Conservation (phyloP, 163 green algal genomes). For the Chlorella variabilis region DNA sequence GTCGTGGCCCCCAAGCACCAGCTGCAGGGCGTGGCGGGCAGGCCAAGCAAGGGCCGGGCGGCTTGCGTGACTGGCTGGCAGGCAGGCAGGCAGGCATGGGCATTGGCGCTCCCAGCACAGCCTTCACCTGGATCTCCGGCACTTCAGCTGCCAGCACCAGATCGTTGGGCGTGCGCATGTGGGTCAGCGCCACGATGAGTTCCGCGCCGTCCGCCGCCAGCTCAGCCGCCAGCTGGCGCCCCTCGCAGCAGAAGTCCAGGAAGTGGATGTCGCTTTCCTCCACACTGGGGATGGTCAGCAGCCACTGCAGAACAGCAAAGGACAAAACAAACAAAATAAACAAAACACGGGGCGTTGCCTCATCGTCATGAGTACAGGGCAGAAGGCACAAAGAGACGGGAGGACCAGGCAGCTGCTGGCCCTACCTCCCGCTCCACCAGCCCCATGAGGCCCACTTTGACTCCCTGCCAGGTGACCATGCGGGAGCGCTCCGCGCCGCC, state of each 20-base stretch:
- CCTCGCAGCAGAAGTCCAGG: constrained; percentile 72
- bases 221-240: constrained; percentile 43
- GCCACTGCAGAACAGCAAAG: constrained; percentile 56
- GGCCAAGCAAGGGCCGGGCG: neutral
- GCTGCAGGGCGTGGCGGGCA: neutral
- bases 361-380: no score
- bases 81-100: no score
- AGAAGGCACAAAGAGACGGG: no score
- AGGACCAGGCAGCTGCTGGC: no score
- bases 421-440: constrained; percentile 67
- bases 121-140: constrained; percentile 62
- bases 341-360: no score
- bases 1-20: constrained; percentile 83
- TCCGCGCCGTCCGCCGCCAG: constrained; percentile 67
- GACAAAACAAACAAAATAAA: neutral
- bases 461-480: constrained; percentile 54
- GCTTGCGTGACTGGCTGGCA: neutral
- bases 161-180: constrained; percentile 87
- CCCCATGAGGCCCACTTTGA: constrained; percentile 73
- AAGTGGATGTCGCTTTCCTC: constrained; percentile 64
- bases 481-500: constrained; percentile 17
- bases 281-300: constrained; percentile 70
- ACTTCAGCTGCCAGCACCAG: constrained; percentile 61
- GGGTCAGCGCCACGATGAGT: constrained; percentile 80
- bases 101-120: neutral